phyloP scores from a whole-genome alignment of 2,329 filamentous ascomycete species.

The Rugonectria rugulosa region DNA sequence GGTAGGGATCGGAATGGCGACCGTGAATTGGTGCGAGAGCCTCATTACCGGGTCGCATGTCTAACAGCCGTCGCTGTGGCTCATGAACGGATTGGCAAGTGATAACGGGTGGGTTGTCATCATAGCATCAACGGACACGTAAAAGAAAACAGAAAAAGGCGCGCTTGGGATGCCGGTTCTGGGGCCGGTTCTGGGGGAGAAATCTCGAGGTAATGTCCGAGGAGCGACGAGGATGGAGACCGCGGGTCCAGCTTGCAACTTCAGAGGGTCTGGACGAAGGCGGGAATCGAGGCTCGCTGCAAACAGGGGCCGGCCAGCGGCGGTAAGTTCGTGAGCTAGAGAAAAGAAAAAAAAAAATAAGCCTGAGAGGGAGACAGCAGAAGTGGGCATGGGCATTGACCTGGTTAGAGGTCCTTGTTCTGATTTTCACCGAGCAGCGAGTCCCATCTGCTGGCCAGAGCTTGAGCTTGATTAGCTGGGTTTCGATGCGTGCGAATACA shows the following conservation, averaged over 20 bases:
- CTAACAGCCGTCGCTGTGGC: not conserved
- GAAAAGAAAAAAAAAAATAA: conserved; percentile 19
- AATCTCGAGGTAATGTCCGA: conserved; percentile 35
- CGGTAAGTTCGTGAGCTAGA: conserved; percentile 35
- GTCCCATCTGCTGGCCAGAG: conserved; percentile 27
- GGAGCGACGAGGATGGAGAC: conserved; percentile 27
- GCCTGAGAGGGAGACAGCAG: conserved; percentile 3
- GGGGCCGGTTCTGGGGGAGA: conserved; percentile 19
- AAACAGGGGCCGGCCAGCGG: conserved; percentile 36
- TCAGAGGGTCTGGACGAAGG: conserved; percentile 21
- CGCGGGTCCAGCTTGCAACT: conserved; percentile 15
- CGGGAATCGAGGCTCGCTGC: conserved; percentile 25
- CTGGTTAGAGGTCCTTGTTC: conserved; percentile 25
- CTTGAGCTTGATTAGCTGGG: conserved; percentile 16
- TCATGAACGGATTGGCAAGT: conserved; percentile 26
- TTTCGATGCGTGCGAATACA: not conserved
- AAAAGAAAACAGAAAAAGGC: conserved; percentile 36
- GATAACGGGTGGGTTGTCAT: conserved; percentile 38
- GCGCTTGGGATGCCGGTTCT: conserved; percentile 27
- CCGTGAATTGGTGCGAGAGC: conserved; percentile 23
- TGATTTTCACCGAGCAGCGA: conserved; percentile 27
- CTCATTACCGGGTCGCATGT: conserved; percentile 33
- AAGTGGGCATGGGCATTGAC: conserved; percentile 34
- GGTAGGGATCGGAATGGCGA: conserved; percentile 20
- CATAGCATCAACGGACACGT: conserved; percentile 32